Evolutionary conservation across 345 rosid genomes (phyloP).

Genomic region (Citrus australasica): DNA sequence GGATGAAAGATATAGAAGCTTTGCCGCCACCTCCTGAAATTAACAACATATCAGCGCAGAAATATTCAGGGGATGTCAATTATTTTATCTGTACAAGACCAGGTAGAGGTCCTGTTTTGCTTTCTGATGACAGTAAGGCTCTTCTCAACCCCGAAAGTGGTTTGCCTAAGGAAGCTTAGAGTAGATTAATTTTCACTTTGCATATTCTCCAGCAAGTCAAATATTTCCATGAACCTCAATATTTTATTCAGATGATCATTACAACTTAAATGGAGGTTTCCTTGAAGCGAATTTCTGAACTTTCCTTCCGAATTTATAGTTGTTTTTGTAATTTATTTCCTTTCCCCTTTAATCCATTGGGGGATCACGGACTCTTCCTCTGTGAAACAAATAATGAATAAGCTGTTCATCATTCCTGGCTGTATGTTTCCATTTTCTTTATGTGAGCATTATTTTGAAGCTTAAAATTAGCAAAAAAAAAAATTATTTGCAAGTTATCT

Average conservation of each 20-base stretch:
- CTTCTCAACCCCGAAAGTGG: slow-evolving; percentile 70
- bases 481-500: too few species aligned
- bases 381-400: not conserved
- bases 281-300: too few species aligned
- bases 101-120: slow-evolving; percentile 76
- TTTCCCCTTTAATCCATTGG: not conserved
- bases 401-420: not conserved
- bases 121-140: slow-evolving; percentile 54
- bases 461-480: too few species aligned
- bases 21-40: slow-evolving; percentile 55
- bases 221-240: not conserved
- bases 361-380: not conserved
- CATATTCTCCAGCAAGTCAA: not conserved
- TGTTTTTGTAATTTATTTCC: slow-evolving; percentile 1
- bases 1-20: slow-evolving; percentile 54
- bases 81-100: slow-evolving; percentile 92
- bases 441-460: too few species aligned
- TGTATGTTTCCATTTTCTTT: not conserved
- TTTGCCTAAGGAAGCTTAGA: slow-evolving; percentile 41
- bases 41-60: slow-evolving; percentile 42
- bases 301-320: not conserved
- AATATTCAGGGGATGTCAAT: slow-evolving; percentile 65
- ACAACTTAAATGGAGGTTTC: not conserved
- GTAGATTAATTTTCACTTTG: not conserved
- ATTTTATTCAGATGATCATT: not conserved